A percentile compares a stretch with the other conserved stretches of the same genome.
Conservation (phyloP, 257 asterid species). For the Nicotiana noctiflora region DNA sequence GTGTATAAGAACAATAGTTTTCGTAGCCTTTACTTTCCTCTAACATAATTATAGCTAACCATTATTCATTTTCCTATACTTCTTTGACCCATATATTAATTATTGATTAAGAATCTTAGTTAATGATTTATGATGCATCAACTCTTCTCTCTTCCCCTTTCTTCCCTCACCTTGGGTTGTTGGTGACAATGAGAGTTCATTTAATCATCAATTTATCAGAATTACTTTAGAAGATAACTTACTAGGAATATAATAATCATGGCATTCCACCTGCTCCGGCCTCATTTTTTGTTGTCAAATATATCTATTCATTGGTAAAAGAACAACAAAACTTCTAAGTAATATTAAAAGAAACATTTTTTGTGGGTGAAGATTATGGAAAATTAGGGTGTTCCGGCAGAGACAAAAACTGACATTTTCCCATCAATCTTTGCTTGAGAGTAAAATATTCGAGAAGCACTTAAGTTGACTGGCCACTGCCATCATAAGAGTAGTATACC, state of each 20-base stretch:
- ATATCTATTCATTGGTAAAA: not conserved
- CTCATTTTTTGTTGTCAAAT: not conserved
- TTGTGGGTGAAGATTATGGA: not conserved
- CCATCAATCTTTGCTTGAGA: no score
- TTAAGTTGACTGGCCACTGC: not conserved
- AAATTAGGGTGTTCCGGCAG: not conserved
- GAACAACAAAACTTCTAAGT: not conserved
- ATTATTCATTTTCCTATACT: conserved; percentile 9
- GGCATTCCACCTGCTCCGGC: not conserved
- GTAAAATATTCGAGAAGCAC: not conserved
- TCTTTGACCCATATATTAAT: conserved; percentile 20
- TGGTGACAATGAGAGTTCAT: conserved; percentile 1
- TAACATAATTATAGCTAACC: conserved; percentile 51
- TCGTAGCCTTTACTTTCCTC: conserved; percentile 53
- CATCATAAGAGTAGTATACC: no score
- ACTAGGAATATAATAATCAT: not conserved
- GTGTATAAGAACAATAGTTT: conserved; percentile 12
- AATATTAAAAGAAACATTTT: not conserved
- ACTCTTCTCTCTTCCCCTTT: not conserved
- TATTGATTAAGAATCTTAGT: conserved; percentile 21
- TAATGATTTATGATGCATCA: conserved; percentile 30
- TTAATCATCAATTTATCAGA: not conserved
- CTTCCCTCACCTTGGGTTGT: not conserved
- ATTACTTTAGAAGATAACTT: not conserved
- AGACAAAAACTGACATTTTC: not conserved